These are phyloP conservation scores for Ganoderma multipileum DNA, from an alignment of 1,284 basidiomycete genomes.

Conservation along the genomic window DNA sequence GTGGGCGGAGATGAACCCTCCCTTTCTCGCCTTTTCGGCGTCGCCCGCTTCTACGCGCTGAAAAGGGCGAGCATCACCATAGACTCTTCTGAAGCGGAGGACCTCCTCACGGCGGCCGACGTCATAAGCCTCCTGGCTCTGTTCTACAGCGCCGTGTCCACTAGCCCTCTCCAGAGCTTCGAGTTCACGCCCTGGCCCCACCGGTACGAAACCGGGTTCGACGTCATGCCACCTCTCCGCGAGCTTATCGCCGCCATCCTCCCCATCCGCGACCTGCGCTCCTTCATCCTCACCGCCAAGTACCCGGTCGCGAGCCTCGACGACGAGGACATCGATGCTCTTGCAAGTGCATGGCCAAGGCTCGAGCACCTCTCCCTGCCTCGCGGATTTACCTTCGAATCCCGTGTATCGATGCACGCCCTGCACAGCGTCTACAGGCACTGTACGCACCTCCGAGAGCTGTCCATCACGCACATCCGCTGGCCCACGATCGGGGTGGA, in stretches of 20 bases:
- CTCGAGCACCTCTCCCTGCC: not conserved
- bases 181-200: not conserved
- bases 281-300: not conserved
- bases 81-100: not conserved
- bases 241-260: not conserved
- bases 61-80: not conserved
- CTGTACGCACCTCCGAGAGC: not conserved
- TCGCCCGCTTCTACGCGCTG: not conserved
- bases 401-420: not conserved
- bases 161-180: not conserved
- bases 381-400: not conserved
- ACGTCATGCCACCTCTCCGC: not conserved
- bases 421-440: not conserved
- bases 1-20: not conserved
- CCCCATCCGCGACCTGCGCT: not conserved
- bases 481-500: not conserved
- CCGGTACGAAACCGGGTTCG: not conserved
- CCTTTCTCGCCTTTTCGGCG: not conserved
- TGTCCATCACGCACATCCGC: not conserved
- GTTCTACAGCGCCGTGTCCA: not conserved
- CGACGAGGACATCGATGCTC: not conserved
- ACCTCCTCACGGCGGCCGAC: not conserved
- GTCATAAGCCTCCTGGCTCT: not conserved
- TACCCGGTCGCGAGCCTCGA: not conserved
- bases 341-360: not conserved